These are phyloP conservation scores for Ceratobasidium sp. DNA, from an alignment of 1,284 basidiomycete species.

Conservation along the genomic window DNA sequence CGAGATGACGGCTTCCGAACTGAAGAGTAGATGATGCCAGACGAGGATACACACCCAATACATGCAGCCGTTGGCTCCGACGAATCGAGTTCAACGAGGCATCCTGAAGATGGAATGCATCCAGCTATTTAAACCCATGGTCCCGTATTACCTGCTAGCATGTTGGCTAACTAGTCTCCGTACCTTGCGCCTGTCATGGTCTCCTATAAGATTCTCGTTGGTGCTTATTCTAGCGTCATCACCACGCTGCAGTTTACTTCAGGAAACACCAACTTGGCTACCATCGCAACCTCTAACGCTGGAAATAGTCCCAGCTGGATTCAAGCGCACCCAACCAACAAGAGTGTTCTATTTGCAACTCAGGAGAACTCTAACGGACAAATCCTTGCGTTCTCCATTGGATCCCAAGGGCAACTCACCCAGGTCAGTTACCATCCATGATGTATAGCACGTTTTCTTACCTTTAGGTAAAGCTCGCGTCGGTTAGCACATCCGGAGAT, in stretches of 20 bases:
- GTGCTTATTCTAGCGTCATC: conserved; percentile 46
- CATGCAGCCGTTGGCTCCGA: too few relatives aligned
- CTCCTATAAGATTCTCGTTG: conserved; percentile 47
- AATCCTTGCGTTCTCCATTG: conserved; percentile 42
- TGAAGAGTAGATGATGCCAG: too few relatives aligned
- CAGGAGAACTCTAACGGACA: conserved; percentile 45
- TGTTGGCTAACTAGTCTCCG: neutral
- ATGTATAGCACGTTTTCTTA: neutral
- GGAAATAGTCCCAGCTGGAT: conserved; percentile 45
- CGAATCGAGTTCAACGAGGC: too few relatives aligned
- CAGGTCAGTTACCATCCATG: conserved; percentile 21
- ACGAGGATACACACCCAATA: too few relatives aligned
- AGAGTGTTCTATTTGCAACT: conserved; percentile 45
- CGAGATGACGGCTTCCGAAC: too few relatives aligned
- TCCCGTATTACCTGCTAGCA: too few relatives aligned
- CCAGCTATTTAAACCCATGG: too few relatives aligned
- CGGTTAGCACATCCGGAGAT: conserved; percentile 19
- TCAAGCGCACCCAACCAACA: conserved; percentile 44
- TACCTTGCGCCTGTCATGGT: neutral
- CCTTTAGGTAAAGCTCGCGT: neutral
- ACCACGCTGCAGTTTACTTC: conserved; percentile 47
- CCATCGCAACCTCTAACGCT: conserved; percentile 43
- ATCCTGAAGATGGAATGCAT: too few relatives aligned
- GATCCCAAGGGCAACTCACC: conserved; percentile 33
- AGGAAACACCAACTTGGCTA: conserved; percentile 34